Percentiles rank a stretch among this genome's conserved stretches.
phyloP scores from a whole-genome alignment of 2,329 filamentous ascomycete genomes.

The Epichloe sp. region DNA sequence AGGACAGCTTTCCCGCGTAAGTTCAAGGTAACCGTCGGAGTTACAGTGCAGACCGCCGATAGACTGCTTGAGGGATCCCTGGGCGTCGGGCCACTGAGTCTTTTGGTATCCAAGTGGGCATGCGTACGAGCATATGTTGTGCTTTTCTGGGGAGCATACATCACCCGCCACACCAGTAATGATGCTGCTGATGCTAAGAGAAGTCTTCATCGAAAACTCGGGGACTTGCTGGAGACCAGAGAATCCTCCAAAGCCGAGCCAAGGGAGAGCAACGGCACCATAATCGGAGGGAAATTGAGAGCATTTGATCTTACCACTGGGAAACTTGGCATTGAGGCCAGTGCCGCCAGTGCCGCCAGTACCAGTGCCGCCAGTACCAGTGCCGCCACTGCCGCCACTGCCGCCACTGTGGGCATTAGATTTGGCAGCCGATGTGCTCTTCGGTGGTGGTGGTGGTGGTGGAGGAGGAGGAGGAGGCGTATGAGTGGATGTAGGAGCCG shows the following conservation, averaged over 20 bases:
- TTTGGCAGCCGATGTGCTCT: conserved; percentile 11
- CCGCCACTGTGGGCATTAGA: not conserved
- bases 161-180: conserved; percentile 48
- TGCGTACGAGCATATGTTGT: conserved; percentile 91
- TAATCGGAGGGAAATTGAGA: conserved; percentile 64
- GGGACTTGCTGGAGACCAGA: conserved; percentile 59
- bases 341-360: conserved; percentile 15
- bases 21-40: conserved; percentile 54
- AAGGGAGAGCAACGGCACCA: conserved; percentile 59
- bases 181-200: conserved; percentile 48
- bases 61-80: conserved; percentile 71
- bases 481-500: conserved; percentile 2
- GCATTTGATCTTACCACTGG: conserved; percentile 61
- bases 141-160: conserved; percentile 43
- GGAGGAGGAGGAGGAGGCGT: no score
- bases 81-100: conserved; percentile 70
- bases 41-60: conserved; percentile 81
- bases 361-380: no score
- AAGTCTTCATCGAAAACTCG: conserved; percentile 32
- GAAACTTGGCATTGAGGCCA: conserved; percentile 58
- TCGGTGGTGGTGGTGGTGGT: conserved; percentile 9
- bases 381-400: conserved; percentile 10
- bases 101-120: conserved; percentile 90
- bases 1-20: conserved; percentile 55
- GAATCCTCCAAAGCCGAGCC: conserved; percentile 62